Percentiles rank a stretch among this genome's conserved stretches.
These are phyloP conservation scores for Vitis hybrid DNA, from an alignment of 177 flowering plant genomes.

Conservation along the genomic window DNA sequence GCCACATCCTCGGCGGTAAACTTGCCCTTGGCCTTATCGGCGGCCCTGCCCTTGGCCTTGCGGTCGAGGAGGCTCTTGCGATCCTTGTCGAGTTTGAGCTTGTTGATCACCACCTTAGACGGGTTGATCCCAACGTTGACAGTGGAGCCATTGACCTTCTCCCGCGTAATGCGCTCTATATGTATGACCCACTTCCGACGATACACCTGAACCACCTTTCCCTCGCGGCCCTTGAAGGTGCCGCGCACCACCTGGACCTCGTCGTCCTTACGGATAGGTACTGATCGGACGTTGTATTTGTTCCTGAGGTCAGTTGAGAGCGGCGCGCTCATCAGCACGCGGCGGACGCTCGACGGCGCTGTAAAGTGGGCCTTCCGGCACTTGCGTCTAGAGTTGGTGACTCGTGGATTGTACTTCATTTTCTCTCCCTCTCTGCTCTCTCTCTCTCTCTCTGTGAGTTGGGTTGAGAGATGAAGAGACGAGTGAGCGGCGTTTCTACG, in stretches of 20 bases:
- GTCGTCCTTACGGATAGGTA: constrained; percentile 87
- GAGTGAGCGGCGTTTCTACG: no score
- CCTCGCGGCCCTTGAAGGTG: constrained; percentile 80
- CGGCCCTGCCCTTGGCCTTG: constrained; percentile 75
- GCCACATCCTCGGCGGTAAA: constrained; percentile 63
- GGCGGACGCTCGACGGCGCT: constrained; percentile 77
- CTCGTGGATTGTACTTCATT: constrained; percentile 75
- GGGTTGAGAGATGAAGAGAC: no score
- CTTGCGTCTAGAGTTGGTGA: constrained; percentile 65
- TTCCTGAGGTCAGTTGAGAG: constrained; percentile 64
- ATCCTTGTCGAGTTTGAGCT: constrained; percentile 79
- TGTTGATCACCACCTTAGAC: constrained; percentile 71
- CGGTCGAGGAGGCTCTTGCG: constrained; percentile 66
- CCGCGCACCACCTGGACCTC: constrained; percentile 90
- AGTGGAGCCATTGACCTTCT: constrained; percentile 86
- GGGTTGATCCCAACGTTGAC: constrained; percentile 82
- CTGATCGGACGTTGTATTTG: constrained; percentile 78
- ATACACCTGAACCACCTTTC: constrained; percentile 81
- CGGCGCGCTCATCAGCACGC: constrained; percentile 77
- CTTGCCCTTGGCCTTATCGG: constrained; percentile 84
- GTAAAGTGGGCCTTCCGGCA: constrained; percentile 82
- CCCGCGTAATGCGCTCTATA: constrained; percentile 77
- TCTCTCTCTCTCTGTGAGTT: no score
- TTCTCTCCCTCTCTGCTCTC: constrained; percentile 10
- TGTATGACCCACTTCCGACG: constrained; percentile 87